phyloP scores from a whole-genome alignment of 2,329 filamentous ascomycete genomes.

The Fusarium agapanthi region DNA sequence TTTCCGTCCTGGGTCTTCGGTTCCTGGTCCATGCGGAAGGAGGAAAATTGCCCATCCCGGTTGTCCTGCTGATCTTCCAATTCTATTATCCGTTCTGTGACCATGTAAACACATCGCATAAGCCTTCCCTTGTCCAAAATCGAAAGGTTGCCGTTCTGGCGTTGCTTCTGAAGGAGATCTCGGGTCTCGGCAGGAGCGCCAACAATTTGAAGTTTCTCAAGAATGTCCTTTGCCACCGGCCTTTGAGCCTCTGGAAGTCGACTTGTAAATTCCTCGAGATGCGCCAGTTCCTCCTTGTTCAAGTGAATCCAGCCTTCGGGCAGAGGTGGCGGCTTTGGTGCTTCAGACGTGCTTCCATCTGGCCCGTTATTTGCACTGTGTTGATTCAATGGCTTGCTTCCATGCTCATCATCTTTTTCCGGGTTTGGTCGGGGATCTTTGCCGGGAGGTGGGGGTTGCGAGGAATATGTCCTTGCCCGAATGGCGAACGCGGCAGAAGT shows the following conservation, averaged over 20 bases:
- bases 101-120: conserved; percentile 49
- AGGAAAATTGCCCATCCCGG: conserved; percentile 31
- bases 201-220: conserved; percentile 70
- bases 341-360: conserved; percentile 33
- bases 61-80: conserved; percentile 38
- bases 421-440: conserved; percentile 44
- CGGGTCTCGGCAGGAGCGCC: conserved; percentile 76
- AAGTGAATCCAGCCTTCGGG: conserved; percentile 59
- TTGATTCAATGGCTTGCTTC: conserved; percentile 24
- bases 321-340: conserved; percentile 47
- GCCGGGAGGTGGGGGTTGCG: conserved; percentile 50
- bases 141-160: conserved; percentile 63
- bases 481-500: conserved; percentile 42
- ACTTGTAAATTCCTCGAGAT: conserved; percentile 68
- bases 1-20: conserved; percentile 37
- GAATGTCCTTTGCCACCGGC: conserved; percentile 64
- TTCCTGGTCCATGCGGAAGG: conserved; percentile 35
- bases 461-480: conserved; percentile 51
- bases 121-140: conserved; percentile 51
- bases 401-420: conserved; percentile 40
- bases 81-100: conserved; percentile 49
- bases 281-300: conserved; percentile 56
- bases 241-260: conserved; percentile 70
- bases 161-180: conserved; percentile 63
- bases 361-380: conserved; percentile 26